Percentiles rank a stretch among this genome's conserved stretches.
phyloP scores from a whole-genome alignment of 805 yeast species.

The Wickerhamiella slavikovae region DNA sequence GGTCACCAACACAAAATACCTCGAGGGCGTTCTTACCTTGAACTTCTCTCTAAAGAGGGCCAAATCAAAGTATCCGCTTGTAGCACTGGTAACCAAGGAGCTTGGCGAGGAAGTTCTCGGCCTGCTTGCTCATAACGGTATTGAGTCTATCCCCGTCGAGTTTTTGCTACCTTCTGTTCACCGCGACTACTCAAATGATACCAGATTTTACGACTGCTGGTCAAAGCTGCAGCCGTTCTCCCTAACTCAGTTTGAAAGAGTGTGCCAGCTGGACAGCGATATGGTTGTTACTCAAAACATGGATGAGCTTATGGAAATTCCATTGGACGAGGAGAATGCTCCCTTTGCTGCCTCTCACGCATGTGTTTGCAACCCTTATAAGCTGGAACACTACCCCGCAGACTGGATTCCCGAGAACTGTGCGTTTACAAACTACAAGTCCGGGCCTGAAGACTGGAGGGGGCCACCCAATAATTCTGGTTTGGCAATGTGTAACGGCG shows the following conservation, averaged over 20 bases:
- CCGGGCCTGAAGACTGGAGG: slow-evolving; percentile 9
- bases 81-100: slow-evolving; percentile 32
- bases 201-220: slow-evolving; percentile 41
- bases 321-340: slow-evolving; percentile 16
- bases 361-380: slow-evolving; percentile 39
- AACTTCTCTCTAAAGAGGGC: slow-evolving; percentile 25
- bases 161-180: slow-evolving; percentile 24
- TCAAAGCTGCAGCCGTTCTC: slow-evolving; percentile 36
- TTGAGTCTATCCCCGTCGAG: slow-evolving; percentile 23
- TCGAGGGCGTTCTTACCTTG: slow-evolving; percentile 31
- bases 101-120: slow-evolving; percentile 24
- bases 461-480: slow-evolving; percentile 27
- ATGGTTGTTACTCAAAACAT: slow-evolving; percentile 36
- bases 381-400: slow-evolving; percentile 30
- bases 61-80: slow-evolving; percentile 28
- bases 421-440: slow-evolving; percentile 24
- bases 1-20: slow-evolving; percentile 30
- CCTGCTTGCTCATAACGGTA: slow-evolving; percentile 22
- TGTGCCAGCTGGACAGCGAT: slow-evolving; percentile 37
- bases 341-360: slow-evolving; percentile 41
- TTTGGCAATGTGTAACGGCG: slow-evolving; percentile 37
- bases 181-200: slow-evolving; percentile 28
- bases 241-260: slow-evolving; percentile 29
- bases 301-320: slow-evolving; percentile 36
- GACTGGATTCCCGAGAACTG: slow-evolving; percentile 34